Evolutionary conservation across 2,329 filamentous ascomycete genomes (phyloP).

Genomic region (Aureobasidium sp.): DNA sequence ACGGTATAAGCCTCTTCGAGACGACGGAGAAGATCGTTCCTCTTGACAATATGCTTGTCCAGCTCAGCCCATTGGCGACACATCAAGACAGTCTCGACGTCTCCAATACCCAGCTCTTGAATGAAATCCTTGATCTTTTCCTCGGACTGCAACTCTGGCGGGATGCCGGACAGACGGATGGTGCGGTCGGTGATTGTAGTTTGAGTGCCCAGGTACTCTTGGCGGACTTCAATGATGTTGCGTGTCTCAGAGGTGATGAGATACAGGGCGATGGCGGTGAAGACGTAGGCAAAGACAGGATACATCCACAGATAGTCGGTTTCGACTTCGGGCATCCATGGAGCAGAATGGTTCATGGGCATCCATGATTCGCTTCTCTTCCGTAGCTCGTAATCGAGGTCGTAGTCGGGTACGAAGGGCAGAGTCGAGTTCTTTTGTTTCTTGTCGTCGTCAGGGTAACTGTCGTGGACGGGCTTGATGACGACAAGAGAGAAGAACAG

Average conservation of each 20-base stretch:
- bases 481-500: conserved; percentile 75
- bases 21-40: conserved; percentile 59
- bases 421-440: conserved; percentile 21
- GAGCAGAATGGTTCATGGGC: conserved; percentile 5
- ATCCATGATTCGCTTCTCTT: not conserved
- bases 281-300: conserved; percentile 88
- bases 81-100: conserved; percentile 78
- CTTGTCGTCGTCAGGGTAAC: conserved; percentile 46
- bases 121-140: conserved; percentile 78
- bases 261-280: conserved; percentile 74
- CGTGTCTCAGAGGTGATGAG: conserved; percentile 77
- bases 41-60: conserved; percentile 64
- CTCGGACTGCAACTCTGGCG: conserved; percentile 69
- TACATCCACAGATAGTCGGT: conserved; percentile 81
- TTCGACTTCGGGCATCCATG: conserved; percentile 26
- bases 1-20: conserved; percentile 81
- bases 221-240: conserved; percentile 75
- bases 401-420: conserved; percentile 3
- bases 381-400: not conserved
- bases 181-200: conserved; percentile 95
- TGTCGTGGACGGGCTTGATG: conserved; percentile 77
- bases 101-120: conserved; percentile 80
- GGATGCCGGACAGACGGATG: conserved; percentile 84
- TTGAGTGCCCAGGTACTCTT: conserved; percentile 87
- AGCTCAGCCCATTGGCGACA: conserved; percentile 82